phyloP scores from a whole-genome alignment of 1,284 basidiomycete genomes.

The Heterobasidion occidentale region DNA sequence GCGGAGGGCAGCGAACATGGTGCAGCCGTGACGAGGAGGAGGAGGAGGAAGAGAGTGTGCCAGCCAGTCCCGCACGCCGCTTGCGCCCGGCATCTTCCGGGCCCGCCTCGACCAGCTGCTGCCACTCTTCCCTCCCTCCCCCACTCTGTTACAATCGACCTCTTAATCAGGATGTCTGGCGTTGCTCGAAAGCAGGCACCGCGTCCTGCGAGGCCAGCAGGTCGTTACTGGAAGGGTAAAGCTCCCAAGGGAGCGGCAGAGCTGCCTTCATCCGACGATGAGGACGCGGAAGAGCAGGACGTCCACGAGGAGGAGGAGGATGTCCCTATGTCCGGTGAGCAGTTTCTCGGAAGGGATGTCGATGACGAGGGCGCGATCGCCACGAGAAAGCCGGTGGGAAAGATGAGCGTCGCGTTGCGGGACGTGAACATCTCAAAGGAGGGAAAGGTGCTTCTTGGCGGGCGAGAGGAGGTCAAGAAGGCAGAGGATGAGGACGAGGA shows the following conservation, averaged over 20 bases:
- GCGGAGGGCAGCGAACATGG: too few species aligned
- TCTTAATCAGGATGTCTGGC: not conserved
- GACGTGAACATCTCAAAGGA: constrained; percentile 73
- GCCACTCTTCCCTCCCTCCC: too few species aligned
- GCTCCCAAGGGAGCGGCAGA: constrained; percentile 66
- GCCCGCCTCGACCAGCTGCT: too few species aligned
- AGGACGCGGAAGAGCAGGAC: constrained; percentile 35
- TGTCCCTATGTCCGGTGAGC: constrained; percentile 47
- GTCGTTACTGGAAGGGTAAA: constrained; percentile 80
- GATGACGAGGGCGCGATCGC: constrained; percentile 27
- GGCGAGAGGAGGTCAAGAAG: constrained; percentile 64
- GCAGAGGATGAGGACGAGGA: constrained; percentile 38
- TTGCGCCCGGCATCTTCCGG: too few species aligned
- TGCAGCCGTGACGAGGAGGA: too few species aligned
- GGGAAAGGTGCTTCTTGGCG: constrained; percentile 70
- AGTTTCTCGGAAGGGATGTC: constrained; percentile 39
- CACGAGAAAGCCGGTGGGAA: constrained; percentile 28
- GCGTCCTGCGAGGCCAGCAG: constrained; percentile 62
- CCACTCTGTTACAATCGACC: too few species aligned
- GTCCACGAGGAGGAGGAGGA: constrained; percentile 45
- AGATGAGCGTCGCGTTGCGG: constrained; percentile 64
- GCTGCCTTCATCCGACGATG: constrained; percentile 40
- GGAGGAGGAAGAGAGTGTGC: too few species aligned
- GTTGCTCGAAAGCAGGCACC: constrained; percentile 54
- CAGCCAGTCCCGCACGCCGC: too few species aligned